These are phyloP conservation scores for Aspergillus fischeri DNA, from an alignment of 2,329 filamentous ascomycete species.

Conservation along the genomic window DNA sequence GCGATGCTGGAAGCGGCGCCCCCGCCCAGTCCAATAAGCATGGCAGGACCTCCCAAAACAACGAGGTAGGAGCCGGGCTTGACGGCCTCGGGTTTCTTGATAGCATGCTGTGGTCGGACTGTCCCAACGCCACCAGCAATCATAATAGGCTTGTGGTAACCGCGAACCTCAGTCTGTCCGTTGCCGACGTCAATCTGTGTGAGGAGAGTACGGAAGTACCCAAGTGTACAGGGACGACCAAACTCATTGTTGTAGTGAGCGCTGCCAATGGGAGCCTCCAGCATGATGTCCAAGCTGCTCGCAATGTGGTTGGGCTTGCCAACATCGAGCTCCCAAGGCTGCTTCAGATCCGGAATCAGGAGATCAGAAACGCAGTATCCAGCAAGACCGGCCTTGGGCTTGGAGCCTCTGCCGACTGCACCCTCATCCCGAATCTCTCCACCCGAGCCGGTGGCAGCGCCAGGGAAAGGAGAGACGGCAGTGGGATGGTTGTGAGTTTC, in stretches of 20 bases:
- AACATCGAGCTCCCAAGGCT: slow-evolving; percentile 88
- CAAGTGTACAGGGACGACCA: slow-evolving; percentile 79
- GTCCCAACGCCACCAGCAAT: slow-evolving; percentile 94
- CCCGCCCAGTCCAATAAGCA: slow-evolving; percentile 94
- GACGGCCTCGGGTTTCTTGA: slow-evolving; percentile 77
- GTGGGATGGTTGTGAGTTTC: slow-evolving; percentile 98
- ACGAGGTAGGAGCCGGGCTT: slow-evolving; percentile 84
- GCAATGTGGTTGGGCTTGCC: slow-evolving; percentile 90
- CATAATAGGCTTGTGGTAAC: slow-evolving; percentile 98
- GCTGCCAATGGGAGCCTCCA: slow-evolving; percentile 91
- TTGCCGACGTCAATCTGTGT: slow-evolving; percentile 61
- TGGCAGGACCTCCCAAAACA: slow-evolving; percentile 90
- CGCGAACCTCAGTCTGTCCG: slow-evolving; percentile 67
- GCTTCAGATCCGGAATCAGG: slow-evolving; percentile 73
- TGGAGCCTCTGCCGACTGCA: slow-evolving; percentile 86
- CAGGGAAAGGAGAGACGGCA: slow-evolving; percentile 87
- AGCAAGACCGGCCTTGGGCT: slow-evolving; percentile 83
- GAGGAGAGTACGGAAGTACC: slow-evolving; percentile 87
- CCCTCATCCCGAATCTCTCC: slow-evolving; percentile 96
- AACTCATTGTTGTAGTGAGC: slow-evolving; percentile 98
- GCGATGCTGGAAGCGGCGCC: slow-evolving; percentile 90
- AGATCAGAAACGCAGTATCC: slow-evolving; percentile 96
- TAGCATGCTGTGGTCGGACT: slow-evolving; percentile 81
- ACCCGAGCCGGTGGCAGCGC: slow-evolving; percentile 90
- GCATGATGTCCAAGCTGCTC: slow-evolving; percentile 93